Evolutionary conservation across 768 basidiomycete genomes (phyloP).

Genomic region (Tubosaeta sp.): DNA sequence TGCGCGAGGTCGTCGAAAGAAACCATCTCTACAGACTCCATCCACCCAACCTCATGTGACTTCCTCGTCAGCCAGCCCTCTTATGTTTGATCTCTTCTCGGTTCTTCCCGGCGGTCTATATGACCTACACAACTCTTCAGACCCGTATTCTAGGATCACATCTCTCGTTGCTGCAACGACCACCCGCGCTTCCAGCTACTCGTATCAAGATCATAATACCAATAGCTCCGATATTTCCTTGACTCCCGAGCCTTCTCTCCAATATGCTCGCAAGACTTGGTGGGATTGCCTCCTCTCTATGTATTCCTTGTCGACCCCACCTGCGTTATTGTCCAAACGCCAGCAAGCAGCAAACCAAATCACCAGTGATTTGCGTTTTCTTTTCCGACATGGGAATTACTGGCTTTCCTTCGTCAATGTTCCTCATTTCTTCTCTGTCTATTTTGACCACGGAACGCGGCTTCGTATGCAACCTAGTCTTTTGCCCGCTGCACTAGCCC

Average conservation of each 20-base stretch:
- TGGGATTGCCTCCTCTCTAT: conserved; percentile 66
- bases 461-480: conserved; percentile 64
- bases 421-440: conserved; percentile 59
- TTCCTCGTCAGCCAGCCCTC: not conserved
- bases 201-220: conserved; percentile 10
- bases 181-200: no score
- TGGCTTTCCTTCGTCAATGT: conserved; percentile 75
- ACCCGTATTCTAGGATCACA: not conserved
- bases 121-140: not conserved
- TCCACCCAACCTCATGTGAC: no score
- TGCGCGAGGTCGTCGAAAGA: conserved; percentile 12
- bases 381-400: conserved; percentile 62
- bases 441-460: conserved; percentile 51
- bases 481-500: conserved; percentile 55
- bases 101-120: conserved; percentile 10
- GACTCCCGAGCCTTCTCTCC: conserved; percentile 53
- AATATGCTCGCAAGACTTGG: conserved; percentile 71
- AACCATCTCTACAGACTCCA: not conserved
- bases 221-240: conserved; percentile 11
- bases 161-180: not conserved
- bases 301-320: conserved; percentile 39
- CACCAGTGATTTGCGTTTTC: conserved; percentile 54
- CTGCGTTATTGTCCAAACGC: conserved; percentile 40
- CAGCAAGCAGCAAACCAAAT: conserved; percentile 43
- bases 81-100: conserved; percentile 7